These are phyloP conservation scores for Annulohypoxylon maeteangense DNA, from an alignment of 495 filamentous ascomycete species.

Conservation along the genomic window DNA sequence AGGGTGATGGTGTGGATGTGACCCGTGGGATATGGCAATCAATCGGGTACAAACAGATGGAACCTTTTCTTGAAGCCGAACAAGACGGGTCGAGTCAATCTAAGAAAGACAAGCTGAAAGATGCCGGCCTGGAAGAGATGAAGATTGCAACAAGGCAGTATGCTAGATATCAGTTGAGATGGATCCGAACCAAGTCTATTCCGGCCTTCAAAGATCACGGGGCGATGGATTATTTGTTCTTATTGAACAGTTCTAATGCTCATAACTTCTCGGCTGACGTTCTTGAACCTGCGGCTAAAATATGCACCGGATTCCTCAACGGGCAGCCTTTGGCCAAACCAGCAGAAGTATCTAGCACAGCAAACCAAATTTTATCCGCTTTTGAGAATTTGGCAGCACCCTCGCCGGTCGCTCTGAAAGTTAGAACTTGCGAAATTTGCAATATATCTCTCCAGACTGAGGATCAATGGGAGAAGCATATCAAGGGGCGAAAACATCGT, in stretches of 20 bases:
- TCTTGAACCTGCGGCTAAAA: conserved; percentile 67
- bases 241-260: conserved; percentile 78
- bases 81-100: conserved; percentile 47
- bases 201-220: conserved; percentile 66
- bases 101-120: conserved; percentile 52
- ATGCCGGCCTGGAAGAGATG: conserved; percentile 61
- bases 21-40: conserved; percentile 92
- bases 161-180: conserved; percentile 81
- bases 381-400: conserved; percentile 62
- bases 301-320: conserved; percentile 70
- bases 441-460: conserved; percentile 72
- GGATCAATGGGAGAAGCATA: conserved; percentile 79
- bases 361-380: conserved; percentile 63
- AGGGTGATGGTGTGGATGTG: conserved; percentile 69
- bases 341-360: conserved; percentile 67
- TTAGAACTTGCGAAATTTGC: conserved; percentile 76
- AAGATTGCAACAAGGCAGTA: conserved; percentile 88
- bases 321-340: conserved; percentile 68
- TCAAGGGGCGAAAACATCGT: conserved; percentile 71
- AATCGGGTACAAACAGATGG: conserved; percentile 94
- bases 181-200: conserved; percentile 86
- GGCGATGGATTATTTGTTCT: conserved; percentile 67
- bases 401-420: conserved; percentile 60
- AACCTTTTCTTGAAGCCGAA: conserved; percentile 70
- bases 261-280: conserved; percentile 67